Conservation (phyloP, 1,284 basidiomycete species). For the Ganoderma meredithae region DNA sequence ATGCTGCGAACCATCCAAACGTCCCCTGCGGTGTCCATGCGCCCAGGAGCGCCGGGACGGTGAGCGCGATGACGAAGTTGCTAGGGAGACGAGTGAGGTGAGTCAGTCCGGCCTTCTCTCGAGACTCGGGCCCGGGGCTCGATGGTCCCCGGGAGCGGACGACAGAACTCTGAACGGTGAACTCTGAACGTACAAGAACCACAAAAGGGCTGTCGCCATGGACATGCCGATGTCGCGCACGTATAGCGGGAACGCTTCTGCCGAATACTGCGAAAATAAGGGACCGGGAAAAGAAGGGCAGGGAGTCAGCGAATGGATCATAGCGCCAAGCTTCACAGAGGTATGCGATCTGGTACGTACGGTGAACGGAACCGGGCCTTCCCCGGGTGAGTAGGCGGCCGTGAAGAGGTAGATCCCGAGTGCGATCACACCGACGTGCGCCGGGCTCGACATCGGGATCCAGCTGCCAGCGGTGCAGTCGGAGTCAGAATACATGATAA, state of each 20-base stretch:
- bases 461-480: slow-evolving; percentile 29
- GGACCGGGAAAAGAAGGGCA: no score
- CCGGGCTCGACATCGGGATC: slow-evolving; percentile 47
- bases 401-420: slow-evolving; percentile 71
- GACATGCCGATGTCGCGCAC: slow-evolving; percentile 80
- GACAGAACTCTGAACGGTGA: no score
- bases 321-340: background rate
- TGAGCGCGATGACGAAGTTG: slow-evolving; percentile 71
- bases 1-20: slow-evolving; percentile 61
- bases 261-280: slow-evolving; percentile 52
- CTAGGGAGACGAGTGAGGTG: slow-evolving; percentile 9
- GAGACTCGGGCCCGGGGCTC: no score
- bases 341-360: background rate
- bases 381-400: slow-evolving; percentile 72
- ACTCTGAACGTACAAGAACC: slow-evolving; percentile 55
- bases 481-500: no score
- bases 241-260: slow-evolving; percentile 77
- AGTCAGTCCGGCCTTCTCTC: background rate
- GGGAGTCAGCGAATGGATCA: no score
- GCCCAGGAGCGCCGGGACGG: slow-evolving; percentile 65
- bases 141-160: no score
- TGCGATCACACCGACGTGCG: slow-evolving; percentile 58
- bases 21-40: slow-evolving; percentile 71
- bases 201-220: slow-evolving; percentile 65
- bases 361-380: slow-evolving; percentile 84